phyloP scores from a whole-genome alignment of 345 rosid species.

The Trapa incisa region DNA sequence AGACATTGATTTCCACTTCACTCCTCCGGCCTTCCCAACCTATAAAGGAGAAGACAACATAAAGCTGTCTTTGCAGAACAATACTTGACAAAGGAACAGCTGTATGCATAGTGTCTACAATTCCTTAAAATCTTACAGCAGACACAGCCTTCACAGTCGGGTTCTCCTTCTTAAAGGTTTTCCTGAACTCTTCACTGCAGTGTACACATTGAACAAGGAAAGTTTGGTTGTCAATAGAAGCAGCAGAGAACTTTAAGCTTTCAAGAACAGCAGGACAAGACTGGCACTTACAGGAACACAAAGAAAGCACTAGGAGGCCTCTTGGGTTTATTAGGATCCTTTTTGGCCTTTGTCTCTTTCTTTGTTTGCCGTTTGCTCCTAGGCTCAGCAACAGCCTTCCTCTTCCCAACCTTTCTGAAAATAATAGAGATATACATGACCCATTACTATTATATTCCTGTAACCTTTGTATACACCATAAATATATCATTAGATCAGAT shows the following conservation, averaged over 20 bases:
- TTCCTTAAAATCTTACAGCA: constrained; percentile 33
- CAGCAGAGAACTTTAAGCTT: background rate
- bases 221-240: background rate
- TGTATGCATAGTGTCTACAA: background rate
- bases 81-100: background rate
- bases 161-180: constrained; percentile 54
- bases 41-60: constrained; percentile 2
- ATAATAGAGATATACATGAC: constrained; percentile 6
- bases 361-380: constrained; percentile 22
- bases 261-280: background rate
- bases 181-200: constrained; percentile 54
- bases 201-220: background rate
- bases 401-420: constrained; percentile 43
- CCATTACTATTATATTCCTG: background rate
- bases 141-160: constrained; percentile 63
- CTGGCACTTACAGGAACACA: constrained; percentile 44
- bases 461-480: background rate
- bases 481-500: background rate
- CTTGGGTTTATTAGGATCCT: constrained; percentile 66
- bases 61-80: background rate
- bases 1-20: constrained; percentile 65
- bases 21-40: constrained; percentile 89
- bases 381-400: constrained; percentile 35
- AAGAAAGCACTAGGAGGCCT: constrained; percentile 72
- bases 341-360: constrained; percentile 31